Conservation (phyloP, 441 rosid species). For the Adansonia rubrostipa region DNA sequence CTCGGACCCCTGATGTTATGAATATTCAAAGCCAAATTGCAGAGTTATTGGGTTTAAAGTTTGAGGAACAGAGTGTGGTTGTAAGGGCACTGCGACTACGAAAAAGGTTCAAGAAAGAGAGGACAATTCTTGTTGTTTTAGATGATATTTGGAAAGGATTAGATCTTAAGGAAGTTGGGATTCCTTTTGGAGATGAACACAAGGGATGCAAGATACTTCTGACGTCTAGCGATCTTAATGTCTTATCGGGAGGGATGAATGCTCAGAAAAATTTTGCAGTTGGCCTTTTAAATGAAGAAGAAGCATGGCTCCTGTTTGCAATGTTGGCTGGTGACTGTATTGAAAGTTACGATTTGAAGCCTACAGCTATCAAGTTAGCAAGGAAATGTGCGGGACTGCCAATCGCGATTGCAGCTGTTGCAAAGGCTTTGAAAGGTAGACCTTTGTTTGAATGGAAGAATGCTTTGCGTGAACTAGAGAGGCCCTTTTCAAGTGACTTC, state of each 20-base stretch:
- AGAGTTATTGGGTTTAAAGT: neutral
- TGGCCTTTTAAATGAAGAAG: neutral
- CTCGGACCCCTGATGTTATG: neutral
- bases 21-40: slow-evolving; percentile 34
- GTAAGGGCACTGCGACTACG: neutral
- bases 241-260: neutral
- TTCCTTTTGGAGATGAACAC: neutral
- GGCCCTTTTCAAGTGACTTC: neutral
- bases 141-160: neutral
- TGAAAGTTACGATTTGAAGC: neutral
- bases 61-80: neutral
- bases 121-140: neutral
- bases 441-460: neutral
- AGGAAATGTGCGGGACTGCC: neutral
- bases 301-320: neutral
- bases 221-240: neutral
- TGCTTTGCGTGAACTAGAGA: neutral
- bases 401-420: neutral
- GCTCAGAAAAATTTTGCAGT: neutral
- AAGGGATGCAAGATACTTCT: neutral
- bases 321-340: neutral
- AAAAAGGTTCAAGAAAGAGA: neutral
- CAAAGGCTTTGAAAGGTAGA: neutral
- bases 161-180: neutral
- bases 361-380: neutral